phyloP scores from a whole-genome alignment of 257 asterid species.

The Oldenlandia corymbosa region DNA sequence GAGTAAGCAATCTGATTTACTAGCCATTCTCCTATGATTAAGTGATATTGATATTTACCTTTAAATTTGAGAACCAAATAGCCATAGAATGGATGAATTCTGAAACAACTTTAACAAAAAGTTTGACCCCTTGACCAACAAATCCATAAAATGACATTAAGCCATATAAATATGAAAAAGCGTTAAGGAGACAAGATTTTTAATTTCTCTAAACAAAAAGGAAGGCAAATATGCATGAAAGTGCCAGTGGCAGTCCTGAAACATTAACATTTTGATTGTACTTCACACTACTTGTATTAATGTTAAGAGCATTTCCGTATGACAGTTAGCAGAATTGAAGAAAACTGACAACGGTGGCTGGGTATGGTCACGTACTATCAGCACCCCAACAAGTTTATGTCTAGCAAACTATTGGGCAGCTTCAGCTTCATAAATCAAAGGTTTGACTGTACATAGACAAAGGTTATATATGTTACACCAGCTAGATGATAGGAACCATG shows the following conservation, averaged over 20 bases:
- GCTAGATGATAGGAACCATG: background rate
- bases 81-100: background rate
- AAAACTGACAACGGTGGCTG: conserved; percentile 43
- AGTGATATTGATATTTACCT: background rate
- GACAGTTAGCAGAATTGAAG: conserved; percentile 72
- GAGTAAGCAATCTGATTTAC: conserved; percentile 45
- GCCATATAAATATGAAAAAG: background rate
- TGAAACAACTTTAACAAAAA: background rate
- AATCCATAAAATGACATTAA: background rate
- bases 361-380: conserved; percentile 76
- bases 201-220: background rate
- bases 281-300: background rate
- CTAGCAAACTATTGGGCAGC: conserved; percentile 53
- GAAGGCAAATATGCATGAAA: too few relatives aligned
- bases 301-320: conserved; percentile 6
- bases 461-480: background rate
- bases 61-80: too few relatives aligned
- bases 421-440: conserved; percentile 33
- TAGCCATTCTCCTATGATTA: background rate
- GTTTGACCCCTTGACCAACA: background rate
- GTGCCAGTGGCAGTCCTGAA: background rate
- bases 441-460: background rate
- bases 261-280: background rate
- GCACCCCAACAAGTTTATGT: conserved; percentile 77
- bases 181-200: background rate